Conservation (phyloP, 768 basidiomycete genomes). For the Coprinopsis cinerea region DNA sequence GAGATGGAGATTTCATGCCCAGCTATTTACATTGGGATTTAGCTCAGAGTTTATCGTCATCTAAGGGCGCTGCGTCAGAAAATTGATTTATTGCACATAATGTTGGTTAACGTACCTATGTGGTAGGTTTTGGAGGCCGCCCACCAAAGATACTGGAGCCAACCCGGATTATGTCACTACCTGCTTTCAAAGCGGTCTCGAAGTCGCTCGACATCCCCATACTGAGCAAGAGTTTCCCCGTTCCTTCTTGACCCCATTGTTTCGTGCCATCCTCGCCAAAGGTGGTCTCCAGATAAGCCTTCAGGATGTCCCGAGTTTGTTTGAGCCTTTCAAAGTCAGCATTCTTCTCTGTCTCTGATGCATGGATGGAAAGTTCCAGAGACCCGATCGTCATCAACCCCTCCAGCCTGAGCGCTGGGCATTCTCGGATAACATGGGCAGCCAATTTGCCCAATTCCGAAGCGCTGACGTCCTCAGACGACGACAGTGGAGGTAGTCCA, state of each 20-base stretch:
- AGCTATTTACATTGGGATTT: no score
- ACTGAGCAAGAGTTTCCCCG: conserved; percentile 56
- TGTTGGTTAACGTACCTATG: background rate
- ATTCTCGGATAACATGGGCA: conserved; percentile 58
- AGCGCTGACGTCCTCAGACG: conserved; percentile 24
- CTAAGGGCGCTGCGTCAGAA: background rate
- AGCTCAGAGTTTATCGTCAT: no score
- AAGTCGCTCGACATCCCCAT: conserved; percentile 99
- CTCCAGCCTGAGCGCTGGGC: conserved; percentile 69
- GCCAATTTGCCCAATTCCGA: conserved; percentile 65
- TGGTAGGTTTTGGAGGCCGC: conserved; percentile 46
- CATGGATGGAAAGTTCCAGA: conserved; percentile 58
- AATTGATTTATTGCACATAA: background rate
- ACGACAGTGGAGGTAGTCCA: conserved; percentile 60
- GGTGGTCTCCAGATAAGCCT: conserved; percentile 33
- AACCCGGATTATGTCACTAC: conserved; percentile 85
- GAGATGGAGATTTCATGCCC: no score
- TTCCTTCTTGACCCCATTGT: conserved; percentile 42
- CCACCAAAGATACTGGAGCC: conserved; percentile 88
- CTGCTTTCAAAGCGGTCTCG: conserved; percentile 75
- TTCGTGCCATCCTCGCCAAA: conserved; percentile 17
- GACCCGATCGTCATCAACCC: conserved; percentile 98
- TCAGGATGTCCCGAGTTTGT: conserved; percentile 55
- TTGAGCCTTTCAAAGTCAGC: conserved; percentile 73
- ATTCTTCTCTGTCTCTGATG: conserved; percentile 40